Base-by-base conservation (phyloP, 192 early-diverging fungal genomes). In the Borealophlyctis nickersoniae region DNA sequence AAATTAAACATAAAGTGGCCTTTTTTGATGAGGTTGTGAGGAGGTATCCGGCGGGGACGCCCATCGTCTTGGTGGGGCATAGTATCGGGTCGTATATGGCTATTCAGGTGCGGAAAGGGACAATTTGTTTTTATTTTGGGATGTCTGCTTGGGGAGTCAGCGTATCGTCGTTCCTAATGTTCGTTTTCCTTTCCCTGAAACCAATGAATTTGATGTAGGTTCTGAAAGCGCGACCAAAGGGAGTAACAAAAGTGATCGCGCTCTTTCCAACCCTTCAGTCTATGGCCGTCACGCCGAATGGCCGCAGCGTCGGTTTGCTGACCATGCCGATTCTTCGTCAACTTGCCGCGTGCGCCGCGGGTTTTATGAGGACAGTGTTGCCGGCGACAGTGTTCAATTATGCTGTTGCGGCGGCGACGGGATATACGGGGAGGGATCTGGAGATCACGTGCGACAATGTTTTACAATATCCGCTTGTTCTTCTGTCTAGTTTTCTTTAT, bases 261-360 rank as follows among this genome's bases (percentile, higher is more conserved):
- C 71, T 96, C 50, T 96, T 94, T 62, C 93, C 93, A 19, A 89
- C 92, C 0, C 63, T 96, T 7, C 86, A 87, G 26, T 67, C 85
- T 23, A 92, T 96, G 48, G 86, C 81, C 1, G 67, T 79, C n/a
- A 91, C 89, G 22, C 89, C 89, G 0, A 86, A 88, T 13, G 93
- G 91, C 14, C 76, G 75, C 9, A 33, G 55, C 34, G 61, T 72
- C 19, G 14, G 49, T 5, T 39, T 27, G 13, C 24, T 71, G 3
- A 63, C 58, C 0, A 19, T 62, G 2, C 65, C 72, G 16, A 45
- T 68, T 0, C 23, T 74, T 34, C 72, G 78, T 36, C 57, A 65
- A 27, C 22, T 75, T n/a, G 56, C 76, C 16, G 75, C 79, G n/a
- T 62, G 74, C 26, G 34, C 78, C 39, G 62, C 81, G 23, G 73